Evolutionary conservation across 768 basidiomycete genomes (phyloP).

Genomic region (Pleurotus tuoliensis): DNA sequence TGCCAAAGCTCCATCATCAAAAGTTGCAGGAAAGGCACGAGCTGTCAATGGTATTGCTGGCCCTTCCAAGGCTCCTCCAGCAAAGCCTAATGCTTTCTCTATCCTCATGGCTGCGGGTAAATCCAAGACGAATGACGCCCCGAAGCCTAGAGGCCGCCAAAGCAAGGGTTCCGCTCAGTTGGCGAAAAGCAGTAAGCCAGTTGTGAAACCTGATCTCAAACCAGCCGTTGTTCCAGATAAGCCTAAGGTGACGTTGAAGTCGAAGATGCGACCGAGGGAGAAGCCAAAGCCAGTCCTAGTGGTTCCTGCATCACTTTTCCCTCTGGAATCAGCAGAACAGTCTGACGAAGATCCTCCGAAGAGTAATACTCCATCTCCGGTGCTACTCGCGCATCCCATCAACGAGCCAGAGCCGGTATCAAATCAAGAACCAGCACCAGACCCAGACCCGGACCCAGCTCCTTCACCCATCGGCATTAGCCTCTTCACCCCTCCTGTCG

Average conservation of each 20-base stretch:
- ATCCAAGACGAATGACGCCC: background rate
- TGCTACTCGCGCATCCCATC: background rate
- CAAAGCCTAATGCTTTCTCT: conserved; percentile 1
- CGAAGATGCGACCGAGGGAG: conserved; percentile 18
- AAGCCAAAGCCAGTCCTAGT: conserved; percentile 20
- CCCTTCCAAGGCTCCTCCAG: background rate
- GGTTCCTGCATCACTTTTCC: conserved; percentile 11
- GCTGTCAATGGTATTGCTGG: background rate
- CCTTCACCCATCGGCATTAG: background rate
- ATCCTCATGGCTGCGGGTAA: conserved; percentile 6
- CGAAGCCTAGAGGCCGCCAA: conserved; percentile 2
- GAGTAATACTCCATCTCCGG: background rate
- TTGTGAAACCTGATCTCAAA: conserved; percentile 2
- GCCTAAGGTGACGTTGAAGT: conserved; percentile 28
- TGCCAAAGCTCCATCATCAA: background rate
- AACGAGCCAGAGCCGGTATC: background rate
- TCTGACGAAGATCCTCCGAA: conserved; percentile 10
- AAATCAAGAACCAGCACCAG: background rate
- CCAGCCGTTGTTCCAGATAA: conserved; percentile 8
- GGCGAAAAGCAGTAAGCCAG: conserved; percentile 11
- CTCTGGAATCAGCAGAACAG: conserved; percentile 24
- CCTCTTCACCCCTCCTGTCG: no score
- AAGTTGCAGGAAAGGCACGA: background rate
- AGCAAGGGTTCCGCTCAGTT: conserved; percentile 4
- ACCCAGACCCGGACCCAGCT: background rate